A percentile compares a stretch with the other conserved stretches of the same genome.
Conservation (phyloP, 345 rosid species). For the Anastatica hierochuntica region DNA sequence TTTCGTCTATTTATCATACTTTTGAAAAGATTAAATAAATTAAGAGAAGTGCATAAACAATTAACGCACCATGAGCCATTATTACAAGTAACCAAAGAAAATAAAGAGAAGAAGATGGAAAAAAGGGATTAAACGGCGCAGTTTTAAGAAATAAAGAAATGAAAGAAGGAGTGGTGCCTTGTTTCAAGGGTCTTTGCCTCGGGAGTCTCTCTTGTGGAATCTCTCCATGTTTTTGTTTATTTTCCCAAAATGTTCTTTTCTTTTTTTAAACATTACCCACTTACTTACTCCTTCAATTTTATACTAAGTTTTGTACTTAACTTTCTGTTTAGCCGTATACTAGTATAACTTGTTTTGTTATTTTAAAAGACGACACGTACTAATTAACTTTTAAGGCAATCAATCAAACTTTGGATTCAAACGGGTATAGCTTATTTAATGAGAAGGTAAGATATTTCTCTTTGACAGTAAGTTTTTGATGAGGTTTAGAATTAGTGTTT, state of each 20-base stretch:
- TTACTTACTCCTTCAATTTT: no score
- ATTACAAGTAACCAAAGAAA: conserved; percentile 18
- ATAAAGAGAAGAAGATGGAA: conserved; percentile 3
- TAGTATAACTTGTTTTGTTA: no score
- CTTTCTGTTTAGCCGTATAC: conserved; percentile 16
- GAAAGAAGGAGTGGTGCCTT: conserved; percentile 19
- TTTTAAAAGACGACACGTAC: conserved; percentile 8
- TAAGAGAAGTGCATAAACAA: no score
- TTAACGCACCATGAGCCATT: conserved; percentile 22
- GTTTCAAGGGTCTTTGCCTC: conserved; percentile 36
- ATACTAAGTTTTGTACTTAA: no score
- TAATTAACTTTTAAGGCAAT: conserved; percentile 3
- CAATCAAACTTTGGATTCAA: conserved; percentile 10
- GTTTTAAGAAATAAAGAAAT: conserved; percentile 4
- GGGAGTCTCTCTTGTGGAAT: conserved; percentile 29
- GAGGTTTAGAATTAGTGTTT: no score
- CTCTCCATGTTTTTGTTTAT: conserved; percentile 29
- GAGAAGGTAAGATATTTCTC: neutral
- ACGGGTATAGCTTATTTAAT: neutral
- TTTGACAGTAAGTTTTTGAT: no score
- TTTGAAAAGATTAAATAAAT: no score
- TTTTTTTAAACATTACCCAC: no score
- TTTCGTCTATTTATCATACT: no score
- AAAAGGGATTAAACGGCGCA: conserved; percentile 27
- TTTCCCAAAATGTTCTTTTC: conserved; percentile 30